A percentile compares a stretch with the other conserved stretches of the same genome.
phyloP scores from a whole-genome alignment of 1,284 basidiomycete species.

The Ceratobasidium sp. region DNA sequence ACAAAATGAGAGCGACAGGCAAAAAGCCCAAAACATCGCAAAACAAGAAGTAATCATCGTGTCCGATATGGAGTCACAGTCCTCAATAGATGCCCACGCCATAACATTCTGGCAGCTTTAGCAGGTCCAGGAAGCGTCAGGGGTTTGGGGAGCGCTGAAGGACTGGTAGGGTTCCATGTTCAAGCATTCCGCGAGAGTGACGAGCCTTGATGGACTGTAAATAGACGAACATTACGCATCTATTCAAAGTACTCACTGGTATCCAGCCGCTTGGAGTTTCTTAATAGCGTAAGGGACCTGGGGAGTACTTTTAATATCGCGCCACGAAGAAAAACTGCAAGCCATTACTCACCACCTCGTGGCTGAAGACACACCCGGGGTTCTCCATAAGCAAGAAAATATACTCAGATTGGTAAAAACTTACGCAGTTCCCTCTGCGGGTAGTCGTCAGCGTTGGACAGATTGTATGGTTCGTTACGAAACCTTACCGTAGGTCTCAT shows the following conservation, averaged over 20 bases:
- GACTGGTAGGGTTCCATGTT: conserved; percentile 27
- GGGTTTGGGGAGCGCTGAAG: not conserved
- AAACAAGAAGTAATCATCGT: no score
- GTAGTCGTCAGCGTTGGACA: not conserved
- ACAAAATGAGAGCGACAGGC: no score
- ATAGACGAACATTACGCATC: not conserved
- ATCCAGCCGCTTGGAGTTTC: conserved; percentile 28
- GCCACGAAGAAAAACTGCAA: no score
- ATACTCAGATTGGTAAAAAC: not conserved
- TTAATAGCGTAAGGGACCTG: conserved; percentile 1
- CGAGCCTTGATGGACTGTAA: not conserved
- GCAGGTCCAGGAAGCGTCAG: no score
- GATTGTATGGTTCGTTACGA: no score
- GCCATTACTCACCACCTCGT: no score
- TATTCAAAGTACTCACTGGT: not conserved
- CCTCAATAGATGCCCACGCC: no score
- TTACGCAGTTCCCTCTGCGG: conserved; percentile 15
- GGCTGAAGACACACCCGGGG: no score
- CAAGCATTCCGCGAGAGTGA: conserved; percentile 44
- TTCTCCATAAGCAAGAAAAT: not conserved
- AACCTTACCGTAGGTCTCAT: conserved; percentile 38
- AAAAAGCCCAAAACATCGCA: no score
- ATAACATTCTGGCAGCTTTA: no score
- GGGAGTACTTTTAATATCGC: no score
- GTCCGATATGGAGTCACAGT: no score